phyloP scores from a whole-genome alignment of 805 yeast species.

The Hanseniaspora hatyaiensis region DNA sequence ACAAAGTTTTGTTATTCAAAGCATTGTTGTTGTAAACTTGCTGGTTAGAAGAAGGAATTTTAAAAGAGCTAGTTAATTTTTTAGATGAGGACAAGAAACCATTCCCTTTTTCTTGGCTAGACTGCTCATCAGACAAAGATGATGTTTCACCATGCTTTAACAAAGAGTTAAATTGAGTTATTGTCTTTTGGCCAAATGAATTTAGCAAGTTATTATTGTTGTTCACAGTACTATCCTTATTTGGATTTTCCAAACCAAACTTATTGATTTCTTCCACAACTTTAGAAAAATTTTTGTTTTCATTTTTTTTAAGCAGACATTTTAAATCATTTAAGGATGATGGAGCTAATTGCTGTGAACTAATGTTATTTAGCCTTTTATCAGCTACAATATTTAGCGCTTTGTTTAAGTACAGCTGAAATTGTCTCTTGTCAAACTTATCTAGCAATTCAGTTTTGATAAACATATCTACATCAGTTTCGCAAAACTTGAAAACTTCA shows the following conservation, averaged over 20 bases:
- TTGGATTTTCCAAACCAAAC: no score
- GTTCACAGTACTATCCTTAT: background rate
- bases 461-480: background rate
- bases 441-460: conserved; percentile 4
- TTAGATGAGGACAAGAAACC: background rate
- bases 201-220: conserved; percentile 7
- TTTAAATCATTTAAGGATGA: conserved; percentile 21
- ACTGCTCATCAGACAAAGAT: background rate
- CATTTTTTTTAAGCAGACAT: conserved; percentile 22
- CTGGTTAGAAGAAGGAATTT: background rate
- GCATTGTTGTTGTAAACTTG: no score
- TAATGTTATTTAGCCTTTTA: background rate
- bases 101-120: no score
- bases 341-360: background rate
- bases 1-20: background rate
- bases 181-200: conserved; percentile 3
- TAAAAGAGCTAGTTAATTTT: background rate
- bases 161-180: conserved; percentile 9
- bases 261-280: conserved; percentile 21
- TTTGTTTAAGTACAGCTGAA: conserved; percentile 8
- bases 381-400: conserved; percentile 3
- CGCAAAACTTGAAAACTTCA: background rate
- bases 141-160: conserved; percentile 1
- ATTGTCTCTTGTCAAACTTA: background rate
- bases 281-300: conserved; percentile 23